Evolutionary conservation across 306 rosid genomes (phyloP).

Genomic region (Psophocarpus tetragonolobus): DNA sequence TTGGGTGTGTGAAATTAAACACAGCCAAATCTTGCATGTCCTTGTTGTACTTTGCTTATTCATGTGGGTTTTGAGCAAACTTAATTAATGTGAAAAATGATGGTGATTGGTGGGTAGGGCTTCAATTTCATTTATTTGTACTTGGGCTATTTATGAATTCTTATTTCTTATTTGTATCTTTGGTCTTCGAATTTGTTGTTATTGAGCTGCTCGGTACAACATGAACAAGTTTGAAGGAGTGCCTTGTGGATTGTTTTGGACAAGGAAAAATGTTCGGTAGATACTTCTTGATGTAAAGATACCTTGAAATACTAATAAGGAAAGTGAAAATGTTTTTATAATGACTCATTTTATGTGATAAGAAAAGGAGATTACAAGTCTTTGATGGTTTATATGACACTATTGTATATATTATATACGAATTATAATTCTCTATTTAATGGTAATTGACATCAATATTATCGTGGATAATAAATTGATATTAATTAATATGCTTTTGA

Average conservation of each 20-base stretch:
- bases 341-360: too few species aligned
- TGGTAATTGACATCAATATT: too few species aligned
- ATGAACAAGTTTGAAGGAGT: neutral
- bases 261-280: neutral
- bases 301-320: neutral
- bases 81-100: neutral
- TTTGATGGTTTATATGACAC: too few species aligned
- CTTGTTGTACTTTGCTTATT: neutral
- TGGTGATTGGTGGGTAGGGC: neutral
- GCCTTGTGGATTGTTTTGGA: neutral
- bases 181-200: neutral
- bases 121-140: conserved; percentile 2
- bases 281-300: neutral
- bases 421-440: too few species aligned
- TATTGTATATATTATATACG: too few species aligned
- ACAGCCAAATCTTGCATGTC: neutral
- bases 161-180: neutral
- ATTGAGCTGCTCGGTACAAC: neutral
- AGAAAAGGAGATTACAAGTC: too few species aligned
- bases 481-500: too few species aligned
- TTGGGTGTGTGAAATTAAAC: neutral
- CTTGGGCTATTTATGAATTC: neutral
- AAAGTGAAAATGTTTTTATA: neutral
- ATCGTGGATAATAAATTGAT: too few species aligned
- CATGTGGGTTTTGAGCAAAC: neutral